Base-by-base conservation (phyloP, 768 basidiomycete genomes). In the Pleurotus salmoneostramineus region DNA sequence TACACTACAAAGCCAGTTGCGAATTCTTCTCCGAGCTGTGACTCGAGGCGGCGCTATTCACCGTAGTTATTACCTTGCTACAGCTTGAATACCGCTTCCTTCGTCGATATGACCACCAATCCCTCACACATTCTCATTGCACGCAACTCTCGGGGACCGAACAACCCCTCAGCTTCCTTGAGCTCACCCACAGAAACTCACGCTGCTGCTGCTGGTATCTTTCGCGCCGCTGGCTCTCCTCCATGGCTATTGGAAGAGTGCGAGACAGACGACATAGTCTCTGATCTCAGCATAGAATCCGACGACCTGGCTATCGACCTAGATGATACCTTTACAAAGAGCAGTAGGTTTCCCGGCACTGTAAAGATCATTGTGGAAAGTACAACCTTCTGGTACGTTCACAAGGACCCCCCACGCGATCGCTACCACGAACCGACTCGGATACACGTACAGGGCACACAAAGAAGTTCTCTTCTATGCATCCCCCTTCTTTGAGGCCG, bases 401-500 rank as follows among this genome's bases (percentile, higher is more conserved):
- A 27, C 21, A 27, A 27, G 21, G 21, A 1, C 21, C 3, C 21
- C 21, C 21, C 21, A 27, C 21, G 21, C 21, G 21, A 27, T 27
- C 21, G 21, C 21, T 27, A 27, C 21, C 21, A 27, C 21, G 2
- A 27, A 27, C 21, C 21, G 21, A 27, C 21, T 27, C 21, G 21
- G 21, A 27, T 27, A 27, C 21, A 27, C 21, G 21, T 27, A 27
- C 21, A 93, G 91, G 91, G 88, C 89, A 0, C 94, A 96, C 73
- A 94, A 92, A 69, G 93, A 95, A 67, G 84, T 96, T 32, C 75
- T 96, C 5, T 89, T 87, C 72, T 96, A 94, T 67, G 89, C 93
- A 3, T 95, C 93, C n/a, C 92, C 94, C 0, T 96, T 96, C 78
- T 96, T 96, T 69, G 88, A 95, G 71, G 92, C 91, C 14, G 88